phyloP scores from a whole-genome alignment of 1,284 basidiomycete genomes.

The Ganoderma boninense region DNA sequence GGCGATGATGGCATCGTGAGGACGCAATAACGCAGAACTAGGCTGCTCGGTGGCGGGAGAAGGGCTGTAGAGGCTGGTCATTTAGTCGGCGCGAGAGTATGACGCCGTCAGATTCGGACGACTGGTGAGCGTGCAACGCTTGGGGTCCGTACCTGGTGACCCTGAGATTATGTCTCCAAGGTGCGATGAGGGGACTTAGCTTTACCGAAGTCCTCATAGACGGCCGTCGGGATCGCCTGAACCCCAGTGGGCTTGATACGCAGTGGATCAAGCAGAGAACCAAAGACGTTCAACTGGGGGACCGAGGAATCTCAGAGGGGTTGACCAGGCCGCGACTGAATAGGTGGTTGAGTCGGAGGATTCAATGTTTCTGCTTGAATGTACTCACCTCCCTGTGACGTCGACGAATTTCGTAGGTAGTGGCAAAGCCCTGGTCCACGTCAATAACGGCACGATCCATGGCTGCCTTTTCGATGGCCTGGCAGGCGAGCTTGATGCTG shows the following conservation, averaged over 20 bases:
- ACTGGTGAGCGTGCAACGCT: constrained; percentile 60
- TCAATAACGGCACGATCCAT: constrained; percentile 98
- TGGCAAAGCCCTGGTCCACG: constrained; percentile 89
- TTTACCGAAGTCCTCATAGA: constrained; percentile 95
- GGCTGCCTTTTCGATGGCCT: constrained; percentile 96
- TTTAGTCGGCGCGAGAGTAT: constrained; percentile 54
- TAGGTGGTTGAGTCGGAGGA: neutral
- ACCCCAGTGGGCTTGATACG: constrained; percentile 88
- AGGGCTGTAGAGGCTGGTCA: constrained; percentile 55
- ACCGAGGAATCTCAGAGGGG: constrained; percentile 89
- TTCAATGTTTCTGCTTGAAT: neutral
- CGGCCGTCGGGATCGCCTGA: constrained; percentile 82
- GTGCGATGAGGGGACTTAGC: constrained; percentile 33
- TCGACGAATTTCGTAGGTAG: constrained; percentile 86
- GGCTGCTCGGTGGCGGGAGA: constrained; percentile 60
- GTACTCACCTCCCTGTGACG: constrained; percentile 84
- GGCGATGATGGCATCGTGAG: constrained; percentile 80
- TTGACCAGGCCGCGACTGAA: constrained; percentile 70
- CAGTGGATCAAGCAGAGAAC: constrained; percentile 89
- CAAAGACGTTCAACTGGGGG: constrained; percentile 78
- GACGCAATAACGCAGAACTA: constrained; percentile 55
- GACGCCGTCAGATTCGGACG: constrained; percentile 73
- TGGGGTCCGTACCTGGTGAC: constrained; percentile 56
- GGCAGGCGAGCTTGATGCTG: constrained; percentile 90
- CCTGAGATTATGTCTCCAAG: constrained; percentile 8